These are phyloP conservation scores for Gnaphalium uliginosum DNA, from an alignment of 129 eudicot species.

Conservation along the genomic window DNA sequence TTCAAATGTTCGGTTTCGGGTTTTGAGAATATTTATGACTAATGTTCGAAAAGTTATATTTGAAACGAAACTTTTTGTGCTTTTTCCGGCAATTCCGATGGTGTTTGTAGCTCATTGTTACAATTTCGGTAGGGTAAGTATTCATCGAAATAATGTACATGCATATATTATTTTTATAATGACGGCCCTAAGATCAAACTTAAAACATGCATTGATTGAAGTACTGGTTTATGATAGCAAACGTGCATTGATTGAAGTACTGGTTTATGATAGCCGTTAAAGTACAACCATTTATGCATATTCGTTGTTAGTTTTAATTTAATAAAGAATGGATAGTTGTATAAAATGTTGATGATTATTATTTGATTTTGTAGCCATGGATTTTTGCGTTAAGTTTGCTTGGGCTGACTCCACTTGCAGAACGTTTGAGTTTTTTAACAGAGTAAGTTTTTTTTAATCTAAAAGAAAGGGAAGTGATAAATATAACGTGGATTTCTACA, in stretches of 20 bases:
- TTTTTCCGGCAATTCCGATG: conserved; percentile 72
- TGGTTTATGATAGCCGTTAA: too few species aligned
- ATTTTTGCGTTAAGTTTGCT: conserved; percentile 80
- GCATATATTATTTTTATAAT: neutral
- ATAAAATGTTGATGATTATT: neutral
- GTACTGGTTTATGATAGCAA: too few species aligned
- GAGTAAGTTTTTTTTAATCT: conserved; percentile 89
- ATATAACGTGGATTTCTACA: too few species aligned
- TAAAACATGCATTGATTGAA: too few species aligned
- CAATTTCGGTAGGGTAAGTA: conserved; percentile 54
- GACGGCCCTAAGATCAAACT: too few species aligned
- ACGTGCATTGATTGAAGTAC: too few species aligned
- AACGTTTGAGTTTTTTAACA: conserved; percentile 81
- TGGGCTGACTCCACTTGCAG: conserved; percentile 86
- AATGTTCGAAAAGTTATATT: conserved; percentile 67
- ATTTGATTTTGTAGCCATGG: conserved; percentile 61
- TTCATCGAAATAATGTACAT: neutral
- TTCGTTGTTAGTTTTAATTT: too few species aligned
- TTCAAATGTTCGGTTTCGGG: conserved; percentile 37
- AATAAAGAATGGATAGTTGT: neutral
- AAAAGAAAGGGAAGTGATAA: too few species aligned
- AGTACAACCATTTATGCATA: too few species aligned
- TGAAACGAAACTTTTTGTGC: conserved; percentile 72
- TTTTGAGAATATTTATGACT: conserved; percentile 32
- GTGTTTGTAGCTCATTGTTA: conserved; percentile 58